A percentile compares a stretch with the other conserved stretches of the same genome.
Conservation (phyloP, 169 alveolate species). For the Babesia divergens region DNA sequence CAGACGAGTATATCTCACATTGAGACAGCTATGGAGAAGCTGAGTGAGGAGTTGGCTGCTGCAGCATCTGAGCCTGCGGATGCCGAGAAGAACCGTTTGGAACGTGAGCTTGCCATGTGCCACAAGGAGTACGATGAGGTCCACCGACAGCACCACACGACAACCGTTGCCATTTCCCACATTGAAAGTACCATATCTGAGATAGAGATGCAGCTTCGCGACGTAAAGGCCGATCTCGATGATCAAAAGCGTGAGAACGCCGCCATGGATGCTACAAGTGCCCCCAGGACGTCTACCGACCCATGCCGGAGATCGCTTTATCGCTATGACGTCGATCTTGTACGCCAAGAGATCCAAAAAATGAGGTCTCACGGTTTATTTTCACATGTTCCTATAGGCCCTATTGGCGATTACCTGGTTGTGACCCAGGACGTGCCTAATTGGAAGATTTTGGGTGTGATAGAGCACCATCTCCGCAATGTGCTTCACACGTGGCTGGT, state of each 20-base stretch:
- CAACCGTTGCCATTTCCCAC: background rate
- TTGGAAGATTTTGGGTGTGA: conserved; percentile 48
- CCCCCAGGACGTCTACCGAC: background rate
- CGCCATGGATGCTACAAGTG: background rate
- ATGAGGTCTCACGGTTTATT: conserved; percentile 17
- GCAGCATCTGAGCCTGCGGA: conserved; percentile 27
- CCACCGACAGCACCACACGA: conserved; percentile 5
- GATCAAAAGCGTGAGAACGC: conserved; percentile 54
- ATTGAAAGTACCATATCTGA: conserved; percentile 15
- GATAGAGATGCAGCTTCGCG: conserved; percentile 36
- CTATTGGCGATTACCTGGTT: conserved; percentile 59
- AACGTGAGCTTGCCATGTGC: conserved; percentile 22
- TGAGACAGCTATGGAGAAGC: conserved; percentile 38
- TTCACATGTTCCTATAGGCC: conserved; percentile 56
- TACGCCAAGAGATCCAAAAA: conserved; percentile 22
- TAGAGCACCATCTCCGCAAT: conserved; percentile 52
- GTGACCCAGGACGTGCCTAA: conserved; percentile 42
- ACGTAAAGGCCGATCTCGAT: conserved; percentile 26
- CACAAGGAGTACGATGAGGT: conserved; percentile 36
- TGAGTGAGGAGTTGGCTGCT: conserved; percentile 26
- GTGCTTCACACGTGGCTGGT: conserved; percentile 50
- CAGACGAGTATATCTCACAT: conserved; percentile 38
- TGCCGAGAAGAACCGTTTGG: conserved; percentile 8
- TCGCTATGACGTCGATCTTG: conserved; percentile 38
- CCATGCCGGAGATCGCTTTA: conserved; percentile 7